Evolutionary conservation across 805 yeast genomes (phyloP).

Genomic region (Zygosaccharomyces bisporus): DNA sequence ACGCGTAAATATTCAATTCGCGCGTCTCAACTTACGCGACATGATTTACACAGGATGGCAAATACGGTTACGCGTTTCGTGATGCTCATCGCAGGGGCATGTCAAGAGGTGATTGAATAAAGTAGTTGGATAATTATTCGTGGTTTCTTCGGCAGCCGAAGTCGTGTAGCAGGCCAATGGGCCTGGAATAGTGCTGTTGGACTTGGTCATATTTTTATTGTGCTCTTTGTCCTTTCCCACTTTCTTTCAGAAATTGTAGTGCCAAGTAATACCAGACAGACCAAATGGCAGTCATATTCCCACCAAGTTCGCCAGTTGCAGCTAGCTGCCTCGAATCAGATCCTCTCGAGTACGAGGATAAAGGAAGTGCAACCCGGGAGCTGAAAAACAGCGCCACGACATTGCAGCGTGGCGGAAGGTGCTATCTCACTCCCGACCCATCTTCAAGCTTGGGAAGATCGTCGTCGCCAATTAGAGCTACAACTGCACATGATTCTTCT

Average conservation of each 20-base stretch:
- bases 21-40: conserved; percentile 10
- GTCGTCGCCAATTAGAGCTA: conserved; percentile 35
- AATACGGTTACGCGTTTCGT: conserved; percentile 2
- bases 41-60: background rate
- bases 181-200: background rate
- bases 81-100: conserved; percentile 5
- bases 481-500: conserved; percentile 6
- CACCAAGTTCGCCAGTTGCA: conserved; percentile 40
- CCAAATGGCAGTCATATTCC: conserved; percentile 24
- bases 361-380: background rate
- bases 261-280: background rate
- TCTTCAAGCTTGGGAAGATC: conserved; percentile 50
- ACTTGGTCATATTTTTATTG: background rate
- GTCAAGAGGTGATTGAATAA: background rate
- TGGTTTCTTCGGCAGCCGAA: background rate
- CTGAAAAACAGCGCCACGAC: background rate
- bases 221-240: background rate
- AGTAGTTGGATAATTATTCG: background rate
- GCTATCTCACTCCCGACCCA: conserved; percentile 72
- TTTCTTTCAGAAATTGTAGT: background rate
- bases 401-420: conserved; percentile 15
- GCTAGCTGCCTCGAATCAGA: conserved; percentile 2
- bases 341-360: background rate
- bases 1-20: conserved; percentile 1
- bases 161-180: background rate